Evolutionary conservation across 495 filamentous ascomycete species (phyloP).

Genomic region (Monascus purpureus): DNA sequence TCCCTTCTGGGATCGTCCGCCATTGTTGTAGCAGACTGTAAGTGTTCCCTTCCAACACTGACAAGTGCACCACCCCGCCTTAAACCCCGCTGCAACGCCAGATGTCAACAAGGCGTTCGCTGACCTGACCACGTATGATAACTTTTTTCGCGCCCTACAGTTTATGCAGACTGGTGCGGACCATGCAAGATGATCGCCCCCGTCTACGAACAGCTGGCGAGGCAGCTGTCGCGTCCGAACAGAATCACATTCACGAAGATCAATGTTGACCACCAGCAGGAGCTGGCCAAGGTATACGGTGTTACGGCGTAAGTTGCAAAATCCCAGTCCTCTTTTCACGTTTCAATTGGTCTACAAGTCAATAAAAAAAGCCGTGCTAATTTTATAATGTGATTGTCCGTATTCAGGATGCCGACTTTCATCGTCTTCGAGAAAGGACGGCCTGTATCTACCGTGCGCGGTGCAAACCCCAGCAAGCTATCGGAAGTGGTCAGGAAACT

Average conservation of each 20-base stretch:
- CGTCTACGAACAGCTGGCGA: conserved; percentile 64
- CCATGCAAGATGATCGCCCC: conserved; percentile 81
- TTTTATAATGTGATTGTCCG: no score
- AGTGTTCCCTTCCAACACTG: conserved; percentile 24
- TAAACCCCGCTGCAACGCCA: conserved; percentile 3
- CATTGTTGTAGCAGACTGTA: conserved; percentile 78
- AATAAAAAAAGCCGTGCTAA: no score
- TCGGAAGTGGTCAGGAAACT: conserved; percentile 59
- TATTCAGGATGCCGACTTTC: conserved; percentile 73
- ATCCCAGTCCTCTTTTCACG: no score
- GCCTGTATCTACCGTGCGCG: conserved; percentile 52
- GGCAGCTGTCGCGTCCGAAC: conserved; percentile 54
- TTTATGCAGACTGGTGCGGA: conserved; percentile 78
- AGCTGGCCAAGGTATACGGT: conserved; percentile 54
- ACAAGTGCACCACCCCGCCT: conserved; percentile 1
- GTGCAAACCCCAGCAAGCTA: conserved; percentile 57
- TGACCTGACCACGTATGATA: conserved; percentile 1
- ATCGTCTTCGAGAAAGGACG: conserved; percentile 71
- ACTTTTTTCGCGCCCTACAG: conserved; percentile 25
- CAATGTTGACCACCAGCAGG: conserved; percentile 63
- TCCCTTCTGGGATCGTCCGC: conserved; percentile 49
- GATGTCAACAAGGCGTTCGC: neutral
- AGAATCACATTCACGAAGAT: conserved; percentile 76
- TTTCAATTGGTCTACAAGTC: no score
- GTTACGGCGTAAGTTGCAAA: conserved; percentile 49